phyloP scores from a whole-genome alignment of 495 filamentous ascomycete genomes.

The Lichenothelia convexa region DNA sequence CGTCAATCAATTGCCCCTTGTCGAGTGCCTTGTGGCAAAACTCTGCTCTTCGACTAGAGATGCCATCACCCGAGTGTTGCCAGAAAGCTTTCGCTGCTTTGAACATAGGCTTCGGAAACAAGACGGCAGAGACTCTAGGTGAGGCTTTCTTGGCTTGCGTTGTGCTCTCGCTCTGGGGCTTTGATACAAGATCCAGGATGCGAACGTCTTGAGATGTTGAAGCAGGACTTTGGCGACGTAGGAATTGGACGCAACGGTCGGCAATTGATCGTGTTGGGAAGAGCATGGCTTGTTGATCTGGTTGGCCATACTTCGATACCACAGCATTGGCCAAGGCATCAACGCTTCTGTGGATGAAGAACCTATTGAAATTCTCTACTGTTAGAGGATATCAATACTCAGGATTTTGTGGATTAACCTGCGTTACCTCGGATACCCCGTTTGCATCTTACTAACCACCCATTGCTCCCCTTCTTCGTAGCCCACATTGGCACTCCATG shows the following conservation, averaged over 20 bases:
- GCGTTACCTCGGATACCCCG: constrained; percentile 73
- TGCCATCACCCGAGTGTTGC: constrained; percentile 91
- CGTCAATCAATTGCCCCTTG: constrained; percentile 46
- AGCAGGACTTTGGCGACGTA: constrained; percentile 35
- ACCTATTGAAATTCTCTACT: constrained; percentile 28
- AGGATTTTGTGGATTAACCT: not conserved
- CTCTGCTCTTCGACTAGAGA: constrained; percentile 81
- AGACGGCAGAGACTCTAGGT: constrained; percentile 43
- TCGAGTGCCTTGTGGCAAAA: constrained; percentile 62
- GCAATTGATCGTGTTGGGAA: constrained; percentile 58
- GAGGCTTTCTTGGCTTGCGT: constrained; percentile 10
- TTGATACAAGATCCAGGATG: constrained; percentile 46
- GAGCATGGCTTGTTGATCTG: constrained; percentile 52
- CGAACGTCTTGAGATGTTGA: constrained; percentile 32
- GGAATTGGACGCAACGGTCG: constrained; percentile 49
- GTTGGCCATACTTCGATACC: constrained; percentile 39
- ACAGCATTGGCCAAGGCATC: constrained; percentile 52
- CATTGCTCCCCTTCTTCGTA: constrained; percentile 87
- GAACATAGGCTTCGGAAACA: constrained; percentile 48
- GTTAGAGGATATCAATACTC: not conserved
- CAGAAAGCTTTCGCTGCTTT: constrained; percentile 72
- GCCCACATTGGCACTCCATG: constrained; percentile 75
- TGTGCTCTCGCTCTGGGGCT: constrained; percentile 18
- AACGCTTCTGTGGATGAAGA: constrained; percentile 81
- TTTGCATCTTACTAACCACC: constrained; percentile 70